Conservation (phyloP, 305 asterid genomes). For the Plantago coronopus region DNA sequence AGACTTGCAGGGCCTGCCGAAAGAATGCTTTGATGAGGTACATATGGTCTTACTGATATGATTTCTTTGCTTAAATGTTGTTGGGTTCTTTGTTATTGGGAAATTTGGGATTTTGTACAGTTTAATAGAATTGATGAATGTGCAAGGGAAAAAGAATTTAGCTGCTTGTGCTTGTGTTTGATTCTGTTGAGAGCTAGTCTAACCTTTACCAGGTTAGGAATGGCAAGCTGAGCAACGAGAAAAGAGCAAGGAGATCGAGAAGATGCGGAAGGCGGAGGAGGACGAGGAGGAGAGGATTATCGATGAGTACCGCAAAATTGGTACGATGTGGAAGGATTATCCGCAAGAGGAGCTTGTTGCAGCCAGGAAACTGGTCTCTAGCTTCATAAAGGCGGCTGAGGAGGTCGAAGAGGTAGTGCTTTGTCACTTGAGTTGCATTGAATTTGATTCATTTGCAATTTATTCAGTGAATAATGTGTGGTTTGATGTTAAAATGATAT, state of each 20-base stretch:
- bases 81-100: background rate
- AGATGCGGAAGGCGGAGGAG: slow-evolving; percentile 57
- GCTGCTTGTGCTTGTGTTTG: background rate
- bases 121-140: background rate
- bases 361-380: slow-evolving; percentile 82
- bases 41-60: slow-evolving; percentile 13
- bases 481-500: background rate
- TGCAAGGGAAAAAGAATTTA: background rate
- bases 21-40: slow-evolving; percentile 84
- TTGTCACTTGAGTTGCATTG: background rate
- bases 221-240: slow-evolving; percentile 96
- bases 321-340: slow-evolving; percentile 51
- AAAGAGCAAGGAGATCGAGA: slow-evolving; percentile 72
- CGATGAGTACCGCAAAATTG: slow-evolving; percentile 80
- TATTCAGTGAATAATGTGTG: background rate
- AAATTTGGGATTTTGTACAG: too few relatives aligned
- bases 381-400: slow-evolving; percentile 84
- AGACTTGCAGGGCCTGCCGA: slow-evolving; percentile 64
- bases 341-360: slow-evolving; percentile 66
- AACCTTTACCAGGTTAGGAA: slow-evolving; percentile 51
- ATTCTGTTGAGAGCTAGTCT: slow-evolving; percentile 24
- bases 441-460: background rate
- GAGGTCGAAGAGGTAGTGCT: slow-evolving; percentile 82
- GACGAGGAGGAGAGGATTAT: slow-evolving; percentile 79
- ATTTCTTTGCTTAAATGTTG: background rate